Conservation (phyloP, 495 filamentous ascomycete genomes). For the Podospora pseudopauciseta region DNA sequence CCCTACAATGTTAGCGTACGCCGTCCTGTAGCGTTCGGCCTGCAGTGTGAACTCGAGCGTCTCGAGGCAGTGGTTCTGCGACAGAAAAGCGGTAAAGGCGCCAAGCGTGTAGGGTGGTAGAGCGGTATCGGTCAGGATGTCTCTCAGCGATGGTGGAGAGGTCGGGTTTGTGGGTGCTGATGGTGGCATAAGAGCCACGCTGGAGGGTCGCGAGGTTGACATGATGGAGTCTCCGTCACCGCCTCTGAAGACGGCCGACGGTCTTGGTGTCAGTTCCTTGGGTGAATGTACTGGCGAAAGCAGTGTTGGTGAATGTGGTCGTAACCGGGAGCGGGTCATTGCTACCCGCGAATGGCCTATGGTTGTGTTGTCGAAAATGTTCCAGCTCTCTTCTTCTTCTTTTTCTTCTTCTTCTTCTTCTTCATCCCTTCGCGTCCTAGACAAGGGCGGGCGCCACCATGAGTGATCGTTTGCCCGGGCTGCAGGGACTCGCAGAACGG, state of each 20-base stretch:
- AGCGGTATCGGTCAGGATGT: slow-evolving; percentile 83
- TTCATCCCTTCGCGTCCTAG: slow-evolving; percentile 23
- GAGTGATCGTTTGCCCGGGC: slow-evolving; percentile 21
- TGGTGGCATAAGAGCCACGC: slow-evolving; percentile 41
- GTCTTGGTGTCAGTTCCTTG: slow-evolving; percentile 35
- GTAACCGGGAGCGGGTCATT: slow-evolving; percentile 44
- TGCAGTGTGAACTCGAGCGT: slow-evolving; percentile 97
- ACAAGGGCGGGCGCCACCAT: slow-evolving; percentile 15
- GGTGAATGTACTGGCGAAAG: slow-evolving; percentile 38
- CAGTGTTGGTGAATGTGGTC: slow-evolving; percentile 40
- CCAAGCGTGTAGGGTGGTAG: slow-evolving; percentile 87
- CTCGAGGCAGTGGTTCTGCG: slow-evolving; percentile 96
- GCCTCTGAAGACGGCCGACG: slow-evolving; percentile 41
- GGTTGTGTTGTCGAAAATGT: slow-evolving; percentile 15
- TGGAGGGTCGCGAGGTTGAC: slow-evolving; percentile 44
- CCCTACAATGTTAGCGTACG: slow-evolving; percentile 57
- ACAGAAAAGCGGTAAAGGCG: slow-evolving; percentile 96
- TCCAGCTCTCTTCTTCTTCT: slow-evolving; percentile 16
- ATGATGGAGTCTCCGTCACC: slow-evolving; percentile 44
- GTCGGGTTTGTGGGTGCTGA: slow-evolving; percentile 30
- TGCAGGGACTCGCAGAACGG: slow-evolving; percentile 25
- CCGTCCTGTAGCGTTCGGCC: slow-evolving; percentile 80
- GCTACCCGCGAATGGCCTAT: slow-evolving; percentile 26
- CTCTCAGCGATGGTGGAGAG: slow-evolving; percentile 75
- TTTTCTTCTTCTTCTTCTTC: slow-evolving; percentile 19